Evolutionary conservation across 2,329 filamentous ascomycete genomes (phyloP).

Genomic region (Conoideocrella luteorostrata): DNA sequence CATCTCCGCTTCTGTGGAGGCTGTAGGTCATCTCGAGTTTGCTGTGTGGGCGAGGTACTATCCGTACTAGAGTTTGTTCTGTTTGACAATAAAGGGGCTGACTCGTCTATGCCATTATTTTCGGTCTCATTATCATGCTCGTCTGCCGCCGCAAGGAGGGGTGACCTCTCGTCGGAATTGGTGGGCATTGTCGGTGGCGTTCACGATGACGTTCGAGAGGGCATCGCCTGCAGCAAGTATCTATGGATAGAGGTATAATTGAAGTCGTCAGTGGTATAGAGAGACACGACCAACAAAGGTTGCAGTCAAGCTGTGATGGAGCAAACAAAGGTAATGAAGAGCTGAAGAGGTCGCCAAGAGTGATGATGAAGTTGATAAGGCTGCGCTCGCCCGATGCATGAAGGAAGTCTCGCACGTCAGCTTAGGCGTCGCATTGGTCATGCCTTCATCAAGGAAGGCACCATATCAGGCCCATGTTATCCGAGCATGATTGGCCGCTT

Average conservation of each 20-base stretch:
- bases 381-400: not conserved
- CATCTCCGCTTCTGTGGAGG: conserved; percentile 41
- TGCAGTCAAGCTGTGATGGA: no score
- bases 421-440: no score
- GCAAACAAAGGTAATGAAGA: no score
- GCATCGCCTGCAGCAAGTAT: not conserved
- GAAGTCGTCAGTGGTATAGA: no score
- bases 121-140: conserved; percentile 16
- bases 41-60: conserved; percentile 29
- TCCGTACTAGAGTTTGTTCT: conserved; percentile 15
- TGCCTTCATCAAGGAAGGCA: conserved; percentile 2
- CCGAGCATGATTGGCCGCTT: not conserved
- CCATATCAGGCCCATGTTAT: not conserved
- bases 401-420: no score
- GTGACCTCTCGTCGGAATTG: conserved; percentile 32
- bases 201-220: not conserved
- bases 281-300: no score
- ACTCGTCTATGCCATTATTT: conserved; percentile 28
- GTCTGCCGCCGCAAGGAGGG: conserved; percentile 32
- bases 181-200: conserved; percentile 33
- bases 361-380: not conserved
- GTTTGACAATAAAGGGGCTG: conserved; percentile 45
- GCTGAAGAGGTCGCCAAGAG: no score
- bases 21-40: conserved; percentile 18
- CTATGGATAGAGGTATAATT: no score